phyloP scores from a whole-genome alignment of 768 basidiomycete genomes.

The Rubroboletus satanas region DNA sequence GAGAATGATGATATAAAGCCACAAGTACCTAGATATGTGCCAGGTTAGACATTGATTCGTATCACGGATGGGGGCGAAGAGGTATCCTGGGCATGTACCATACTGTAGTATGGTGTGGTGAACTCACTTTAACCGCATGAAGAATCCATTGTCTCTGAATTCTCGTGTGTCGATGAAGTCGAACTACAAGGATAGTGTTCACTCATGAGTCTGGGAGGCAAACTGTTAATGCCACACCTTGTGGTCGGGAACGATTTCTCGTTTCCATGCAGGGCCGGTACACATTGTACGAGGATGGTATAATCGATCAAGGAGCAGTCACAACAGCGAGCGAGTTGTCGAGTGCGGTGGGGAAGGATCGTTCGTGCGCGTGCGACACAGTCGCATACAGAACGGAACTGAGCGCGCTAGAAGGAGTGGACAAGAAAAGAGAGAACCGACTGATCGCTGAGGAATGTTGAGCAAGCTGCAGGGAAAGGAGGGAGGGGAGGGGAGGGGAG shows the following conservation, averaged over 20 bases:
- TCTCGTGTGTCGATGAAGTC: constrained; percentile 95
- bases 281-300: constrained; percentile 19
- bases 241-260: constrained; percentile 95
- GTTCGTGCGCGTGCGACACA: constrained; percentile 31
- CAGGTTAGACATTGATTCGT: constrained; percentile 9
- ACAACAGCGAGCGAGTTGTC: constrained; percentile 24
- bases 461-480: constrained; percentile 15
- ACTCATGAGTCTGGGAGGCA: neutral
- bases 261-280: constrained; percentile 87
- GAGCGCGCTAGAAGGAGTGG: constrained; percentile 21
- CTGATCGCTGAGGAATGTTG: constrained; percentile 1
- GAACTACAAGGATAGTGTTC: constrained; percentile 52
- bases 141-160: constrained; percentile 83
- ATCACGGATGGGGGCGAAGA: neutral
- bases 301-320: constrained; percentile 14
- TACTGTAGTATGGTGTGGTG: neutral
- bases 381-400: constrained; percentile 30
- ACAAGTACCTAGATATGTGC: constrained; percentile 67
- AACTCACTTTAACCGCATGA: constrained; percentile 80
- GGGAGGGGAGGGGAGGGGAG: constrained; percentile 12
- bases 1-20: constrained; percentile 89
- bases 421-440: constrained; percentile 22
- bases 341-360: constrained; percentile 23
- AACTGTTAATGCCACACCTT: constrained; percentile 56
- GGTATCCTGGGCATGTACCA: neutral